phyloP scores from a whole-genome alignment of 495 filamentous ascomycete species.

The Penicillium verhagenii region DNA sequence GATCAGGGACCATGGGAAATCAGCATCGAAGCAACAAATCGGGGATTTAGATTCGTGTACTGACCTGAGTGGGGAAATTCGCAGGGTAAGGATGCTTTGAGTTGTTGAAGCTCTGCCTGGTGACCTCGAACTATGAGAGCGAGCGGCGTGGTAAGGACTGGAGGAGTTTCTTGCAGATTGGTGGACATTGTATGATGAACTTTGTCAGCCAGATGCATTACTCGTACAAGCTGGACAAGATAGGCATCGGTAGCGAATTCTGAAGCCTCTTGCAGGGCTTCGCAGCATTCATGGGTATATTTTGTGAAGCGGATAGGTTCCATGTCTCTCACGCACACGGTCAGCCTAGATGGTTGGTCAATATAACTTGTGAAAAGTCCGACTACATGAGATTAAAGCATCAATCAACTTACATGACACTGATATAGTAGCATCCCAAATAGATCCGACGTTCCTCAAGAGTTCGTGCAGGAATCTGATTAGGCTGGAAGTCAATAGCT shows the following conservation, averaged over 20 bases:
- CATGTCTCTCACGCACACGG: constrained; percentile 30
- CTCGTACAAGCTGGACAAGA: constrained; percentile 27
- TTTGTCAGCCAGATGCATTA: constrained; percentile 22
- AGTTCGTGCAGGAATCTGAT: constrained; percentile 17
- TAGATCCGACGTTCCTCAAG: constrained; percentile 31
- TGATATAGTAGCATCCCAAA: constrained; percentile 37
- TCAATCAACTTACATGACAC: constrained; percentile 21
- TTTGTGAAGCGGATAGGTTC: constrained; percentile 28
- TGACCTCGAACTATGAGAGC: constrained; percentile 21
- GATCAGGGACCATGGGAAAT: neutral
- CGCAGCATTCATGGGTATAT: constrained; percentile 28
- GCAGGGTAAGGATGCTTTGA: constrained; percentile 12
- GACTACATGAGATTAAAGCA: neutral
- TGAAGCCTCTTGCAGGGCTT: constrained; percentile 11
- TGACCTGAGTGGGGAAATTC: constrained; percentile 19
- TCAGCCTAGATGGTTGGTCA: constrained; percentile 20
- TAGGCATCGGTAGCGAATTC: constrained; percentile 21
- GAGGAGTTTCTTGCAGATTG: constrained; percentile 5
- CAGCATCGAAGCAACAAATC: neutral
- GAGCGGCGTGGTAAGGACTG: constrained; percentile 9
- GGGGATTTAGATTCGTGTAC: neutral
- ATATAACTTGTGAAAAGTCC: neutral
- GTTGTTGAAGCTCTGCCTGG: constrained; percentile 13
- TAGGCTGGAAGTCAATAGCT: constrained; percentile 9
- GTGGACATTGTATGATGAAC: constrained; percentile 8